Percentiles rank a stretch among this genome's conserved stretches.
phyloP scores from a whole-genome alignment of 768 basidiomycete genomes.

The Auricularia auricula-judae region DNA sequence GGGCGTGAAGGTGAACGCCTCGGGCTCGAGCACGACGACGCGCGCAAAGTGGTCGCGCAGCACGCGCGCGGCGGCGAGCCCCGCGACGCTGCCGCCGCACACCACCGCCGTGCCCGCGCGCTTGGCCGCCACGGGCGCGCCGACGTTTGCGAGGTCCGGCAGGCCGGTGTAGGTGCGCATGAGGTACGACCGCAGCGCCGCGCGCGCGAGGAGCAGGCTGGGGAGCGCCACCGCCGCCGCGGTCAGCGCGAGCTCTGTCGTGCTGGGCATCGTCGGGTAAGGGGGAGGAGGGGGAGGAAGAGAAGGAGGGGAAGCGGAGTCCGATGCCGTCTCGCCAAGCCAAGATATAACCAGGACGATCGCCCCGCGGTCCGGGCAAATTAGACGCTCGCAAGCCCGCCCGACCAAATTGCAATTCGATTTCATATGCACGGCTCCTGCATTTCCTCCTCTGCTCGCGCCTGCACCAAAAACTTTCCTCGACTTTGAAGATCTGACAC shows the following conservation, averaged over 20 bases:
- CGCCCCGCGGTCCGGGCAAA: too few relatives aligned
- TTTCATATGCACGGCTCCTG: too few relatives aligned
- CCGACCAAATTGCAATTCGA: too few relatives aligned
- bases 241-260: background rate
- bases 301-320: too few relatives aligned
- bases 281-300: too few relatives aligned
- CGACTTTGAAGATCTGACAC: too few relatives aligned
- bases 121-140: background rate
- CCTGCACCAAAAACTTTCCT: too few relatives aligned
- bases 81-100: conserved; percentile 7
- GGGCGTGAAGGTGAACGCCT: conserved; percentile 4
- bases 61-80: conserved; percentile 9
- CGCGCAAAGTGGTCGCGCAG: conserved; percentile 10
- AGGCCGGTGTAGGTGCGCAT: background rate
- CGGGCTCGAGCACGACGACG: conserved; percentile 12
- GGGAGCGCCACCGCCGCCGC: background rate
- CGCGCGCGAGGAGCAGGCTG: background rate
- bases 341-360: too few relatives aligned
- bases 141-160: background rate
- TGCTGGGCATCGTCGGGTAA: too few relatives aligned
- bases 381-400: too few relatives aligned
- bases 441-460: too few relatives aligned
- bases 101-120: background rate
- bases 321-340: too few relatives aligned
- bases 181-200: background rate